Evolutionary conservation across 768 basidiomycete genomes (phyloP).

Genomic region (Leccinellum luteum): DNA sequence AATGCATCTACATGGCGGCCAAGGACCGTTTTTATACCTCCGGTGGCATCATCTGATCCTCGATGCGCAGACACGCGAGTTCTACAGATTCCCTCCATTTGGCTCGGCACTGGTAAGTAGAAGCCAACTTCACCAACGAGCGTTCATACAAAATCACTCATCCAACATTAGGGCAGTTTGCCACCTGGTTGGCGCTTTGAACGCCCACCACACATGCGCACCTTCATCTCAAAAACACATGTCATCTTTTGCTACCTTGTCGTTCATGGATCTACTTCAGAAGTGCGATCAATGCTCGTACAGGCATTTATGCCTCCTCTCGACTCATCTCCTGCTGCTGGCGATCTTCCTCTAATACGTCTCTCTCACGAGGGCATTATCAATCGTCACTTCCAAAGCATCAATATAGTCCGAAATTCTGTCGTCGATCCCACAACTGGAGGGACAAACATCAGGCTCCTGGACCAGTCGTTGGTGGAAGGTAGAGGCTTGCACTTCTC

Average conservation of each 20-base stretch:
- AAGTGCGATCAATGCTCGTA: not conserved
- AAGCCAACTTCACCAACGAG: not conserved
- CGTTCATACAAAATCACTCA: not conserved
- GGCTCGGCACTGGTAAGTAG: not conserved
- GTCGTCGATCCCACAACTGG: not conserved
- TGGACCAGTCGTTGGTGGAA: not conserved
- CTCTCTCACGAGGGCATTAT: not conserved
- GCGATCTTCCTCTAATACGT: not conserved
- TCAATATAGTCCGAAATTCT: slow-evolving; percentile 1
- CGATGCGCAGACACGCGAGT: not conserved
- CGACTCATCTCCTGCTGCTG: not conserved
- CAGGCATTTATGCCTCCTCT: not conserved
- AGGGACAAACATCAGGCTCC: not conserved
- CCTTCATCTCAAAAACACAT: not conserved
- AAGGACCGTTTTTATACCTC: not conserved
- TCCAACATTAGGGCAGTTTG: not conserved
- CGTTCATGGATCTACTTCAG: not conserved
- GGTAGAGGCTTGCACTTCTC: not conserved
- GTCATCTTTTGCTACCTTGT: not conserved
- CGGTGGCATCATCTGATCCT: not conserved
- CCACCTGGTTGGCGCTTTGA: not conserved
- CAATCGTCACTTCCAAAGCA: not conserved
- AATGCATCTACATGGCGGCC: not conserved
- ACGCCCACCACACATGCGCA: not conserved
- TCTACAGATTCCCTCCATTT: not conserved